phyloP scores from a whole-genome alignment of 1,139 yeast species.

The Geotrichum bryndzae region DNA sequence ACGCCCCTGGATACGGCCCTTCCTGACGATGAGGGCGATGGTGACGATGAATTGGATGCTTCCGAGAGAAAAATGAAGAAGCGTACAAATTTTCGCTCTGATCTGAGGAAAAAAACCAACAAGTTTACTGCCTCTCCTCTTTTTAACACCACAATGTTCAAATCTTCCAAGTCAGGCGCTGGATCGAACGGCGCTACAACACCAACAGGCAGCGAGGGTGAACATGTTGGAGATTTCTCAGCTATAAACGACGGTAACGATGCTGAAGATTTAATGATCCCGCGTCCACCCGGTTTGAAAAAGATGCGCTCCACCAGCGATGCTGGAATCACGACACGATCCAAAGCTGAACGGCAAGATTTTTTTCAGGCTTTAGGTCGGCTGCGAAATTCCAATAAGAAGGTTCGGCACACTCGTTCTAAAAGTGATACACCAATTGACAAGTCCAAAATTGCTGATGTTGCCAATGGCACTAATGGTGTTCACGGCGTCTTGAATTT shows the following conservation, averaged over 20 bases:
- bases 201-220: constrained; percentile 4
- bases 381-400: background rate
- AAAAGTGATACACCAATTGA: background rate
- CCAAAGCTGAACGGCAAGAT: background rate
- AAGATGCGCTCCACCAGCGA: constrained; percentile 25
- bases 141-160: constrained; percentile 5
- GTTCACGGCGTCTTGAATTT: background rate
- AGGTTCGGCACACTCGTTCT: background rate
- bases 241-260: background rate
- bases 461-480: background rate
- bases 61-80: background rate
- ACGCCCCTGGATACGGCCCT: background rate
- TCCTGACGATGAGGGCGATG: constrained; percentile 1
- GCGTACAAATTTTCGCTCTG: constrained; percentile 1
- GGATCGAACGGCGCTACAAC: background rate
- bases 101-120: constrained; percentile 4
- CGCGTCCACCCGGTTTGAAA: constrained; percentile 9
- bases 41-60: constrained; percentile 7
- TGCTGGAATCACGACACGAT: constrained; percentile 20
- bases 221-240: background rate
- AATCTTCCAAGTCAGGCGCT: background rate
- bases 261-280: background rate
- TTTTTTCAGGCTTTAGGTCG: background rate
- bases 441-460: background rate
- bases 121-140: constrained; percentile 1